Base-by-base conservation (phyloP, 1,284 basidiomycete species). In the Marasmius sp. region DNA sequence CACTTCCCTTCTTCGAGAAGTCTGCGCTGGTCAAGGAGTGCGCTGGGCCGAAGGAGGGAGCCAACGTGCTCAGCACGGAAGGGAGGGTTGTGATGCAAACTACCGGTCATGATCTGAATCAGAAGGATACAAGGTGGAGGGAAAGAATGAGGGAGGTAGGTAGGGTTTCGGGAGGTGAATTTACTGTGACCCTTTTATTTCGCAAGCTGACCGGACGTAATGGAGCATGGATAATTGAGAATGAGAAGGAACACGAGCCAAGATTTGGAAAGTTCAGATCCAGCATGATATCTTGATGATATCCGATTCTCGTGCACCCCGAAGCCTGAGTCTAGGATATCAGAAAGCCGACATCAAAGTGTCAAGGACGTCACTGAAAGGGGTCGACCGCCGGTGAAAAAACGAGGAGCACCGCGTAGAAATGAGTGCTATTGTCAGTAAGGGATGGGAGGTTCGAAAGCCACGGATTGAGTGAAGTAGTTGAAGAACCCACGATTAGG, bases 61-160 rank as follows among this genome's bases (percentile, higher is more conserved):
- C 85, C 85, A 20, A 87, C 69, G 67, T 86, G 85, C 58, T 85
- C 84, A 51, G 82, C 83, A 59, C 84, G 80, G 68, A 80, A 83
- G 37, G 81, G 82, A 33, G 82, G 80, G 1, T 62, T 70, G 43
- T 72, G 59, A 62, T 70, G 71, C 36, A 75, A 38, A 45, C 22
- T 64, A 53, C 64, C 56, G 54, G 60, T 61, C 61, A 70, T 67
- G n/a, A n/a, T n/a, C n/a, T n/a, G n/a, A 63, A 58, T 62, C 49
- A 58, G 18, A 22, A 54, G 56, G 27, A 56, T 14, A 49, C 9
- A 20, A 34, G 33, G 45, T 43, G 12, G 3, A 14, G 41, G 37
- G 43, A 37, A 43, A 22, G 18, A 39, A 18, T 49, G 6, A 37
- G 55, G 18, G 37, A 48, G 12, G 22, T 37, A 20, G 11, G 43